Evolutionary conservation across 2,329 filamentous ascomycete genomes (phyloP).

Genomic region (Penicillium frequentans): DNA sequence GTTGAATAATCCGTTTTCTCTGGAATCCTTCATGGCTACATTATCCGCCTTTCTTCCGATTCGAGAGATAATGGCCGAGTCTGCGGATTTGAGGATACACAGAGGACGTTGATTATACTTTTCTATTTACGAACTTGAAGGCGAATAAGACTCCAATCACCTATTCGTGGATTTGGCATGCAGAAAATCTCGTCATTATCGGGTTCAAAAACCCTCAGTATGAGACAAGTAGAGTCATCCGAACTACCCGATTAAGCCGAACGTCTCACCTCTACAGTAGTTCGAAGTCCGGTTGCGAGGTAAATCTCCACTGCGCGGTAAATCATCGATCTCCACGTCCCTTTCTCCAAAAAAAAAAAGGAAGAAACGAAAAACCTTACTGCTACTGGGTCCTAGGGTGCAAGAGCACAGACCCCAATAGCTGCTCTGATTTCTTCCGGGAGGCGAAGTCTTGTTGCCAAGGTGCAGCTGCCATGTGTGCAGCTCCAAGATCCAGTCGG

Average conservation of each 20-base stretch:
- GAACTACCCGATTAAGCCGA: constrained; percentile 4
- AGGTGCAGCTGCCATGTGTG: constrained; percentile 21
- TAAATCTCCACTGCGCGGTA: constrained; percentile 18
- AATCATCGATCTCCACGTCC: constrained; percentile 14
- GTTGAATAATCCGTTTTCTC: background rate
- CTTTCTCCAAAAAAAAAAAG: background rate
- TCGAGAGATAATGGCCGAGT: background rate
- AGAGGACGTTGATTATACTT: background rate
- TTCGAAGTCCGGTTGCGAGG: background rate
- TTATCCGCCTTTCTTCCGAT: background rate
- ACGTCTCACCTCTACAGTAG: background rate
- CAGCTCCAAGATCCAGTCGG: constrained; percentile 15
- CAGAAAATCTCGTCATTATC: background rate
- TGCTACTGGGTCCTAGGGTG: constrained; percentile 1
- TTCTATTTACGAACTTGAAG: background rate
- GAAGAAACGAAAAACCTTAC: constrained; percentile 10
- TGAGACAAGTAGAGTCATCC: constrained; percentile 13
- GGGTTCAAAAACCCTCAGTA: background rate
- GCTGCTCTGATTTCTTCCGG: background rate
- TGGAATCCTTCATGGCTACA: background rate
- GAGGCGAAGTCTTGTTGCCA: background rate
- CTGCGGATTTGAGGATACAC: background rate
- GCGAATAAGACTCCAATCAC: background rate
- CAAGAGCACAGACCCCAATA: constrained; percentile 6
- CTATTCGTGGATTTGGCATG: background rate